Evolutionary conservation across 176 grass and related monocot species (phyloP).

Genomic region (Triticum monococcum): DNA sequence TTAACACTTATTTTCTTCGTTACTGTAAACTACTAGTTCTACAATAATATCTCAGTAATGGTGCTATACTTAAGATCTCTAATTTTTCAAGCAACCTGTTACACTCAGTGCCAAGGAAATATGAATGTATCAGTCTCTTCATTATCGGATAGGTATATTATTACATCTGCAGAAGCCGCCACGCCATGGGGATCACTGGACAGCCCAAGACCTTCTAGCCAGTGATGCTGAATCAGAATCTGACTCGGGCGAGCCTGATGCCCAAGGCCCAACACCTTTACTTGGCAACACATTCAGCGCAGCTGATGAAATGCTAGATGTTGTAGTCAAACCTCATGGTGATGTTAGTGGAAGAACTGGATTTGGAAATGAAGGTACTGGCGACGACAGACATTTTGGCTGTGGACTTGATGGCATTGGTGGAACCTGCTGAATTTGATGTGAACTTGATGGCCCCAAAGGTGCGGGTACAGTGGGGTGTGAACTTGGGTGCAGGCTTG

Average conservation of each 20-base stretch:
- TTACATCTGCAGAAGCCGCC: background rate
- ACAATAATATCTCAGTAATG: no score
- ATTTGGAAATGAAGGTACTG: background rate
- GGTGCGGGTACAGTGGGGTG: background rate
- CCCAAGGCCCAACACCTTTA: background rate
- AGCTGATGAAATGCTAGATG: no score
- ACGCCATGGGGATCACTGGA: background rate
- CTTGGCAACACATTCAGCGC: background rate
- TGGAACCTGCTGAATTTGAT: background rate
- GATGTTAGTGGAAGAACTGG: background rate
- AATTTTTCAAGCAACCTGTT: no score
- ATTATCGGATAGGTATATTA: constrained; percentile 46
- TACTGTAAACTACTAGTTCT: no score
- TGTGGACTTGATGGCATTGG: no score
- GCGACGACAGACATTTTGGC: no score
- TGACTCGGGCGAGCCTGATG: background rate
- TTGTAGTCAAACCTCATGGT: no score
- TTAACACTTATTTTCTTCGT: no score
- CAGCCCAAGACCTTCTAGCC: constrained; percentile 38
- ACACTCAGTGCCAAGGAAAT: no score
- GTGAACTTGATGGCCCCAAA: background rate
- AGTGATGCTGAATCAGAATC: constrained; percentile 20
- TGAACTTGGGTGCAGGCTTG: constrained; percentile 2
- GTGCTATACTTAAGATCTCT: no score
- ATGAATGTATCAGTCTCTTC: background rate